Conservation (phyloP, 2,329 filamentous ascomycete genomes). For the Arthroderma uncinatum region DNA sequence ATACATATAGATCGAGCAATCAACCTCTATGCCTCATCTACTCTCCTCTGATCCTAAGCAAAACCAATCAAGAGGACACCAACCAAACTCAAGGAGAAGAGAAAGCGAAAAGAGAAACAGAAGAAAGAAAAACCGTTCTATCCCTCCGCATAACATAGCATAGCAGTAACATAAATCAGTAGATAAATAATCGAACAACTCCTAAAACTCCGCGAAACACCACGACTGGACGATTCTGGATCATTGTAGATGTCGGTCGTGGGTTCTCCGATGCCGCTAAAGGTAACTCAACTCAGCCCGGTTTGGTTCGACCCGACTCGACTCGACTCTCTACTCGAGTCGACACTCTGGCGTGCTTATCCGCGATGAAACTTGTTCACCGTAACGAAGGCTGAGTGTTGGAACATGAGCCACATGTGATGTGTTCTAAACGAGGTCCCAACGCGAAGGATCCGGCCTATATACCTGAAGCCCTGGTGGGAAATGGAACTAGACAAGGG, state of each 20-base stretch:
- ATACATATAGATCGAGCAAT: neutral
- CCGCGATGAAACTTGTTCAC: neutral
- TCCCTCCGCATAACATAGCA: constrained; percentile 2
- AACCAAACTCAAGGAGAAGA: neutral
- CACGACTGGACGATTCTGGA: neutral
- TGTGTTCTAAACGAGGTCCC: neutral
- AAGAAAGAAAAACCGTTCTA: neutral
- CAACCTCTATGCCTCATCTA: neutral
- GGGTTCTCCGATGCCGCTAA: neutral
- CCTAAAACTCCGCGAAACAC: neutral
- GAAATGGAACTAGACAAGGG: neutral
- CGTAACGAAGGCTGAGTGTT: neutral
- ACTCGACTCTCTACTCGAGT: neutral
- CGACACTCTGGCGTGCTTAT: too few relatives aligned
- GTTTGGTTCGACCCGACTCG: neutral
- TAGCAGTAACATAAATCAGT: neutral
- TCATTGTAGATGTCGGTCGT: neutral
- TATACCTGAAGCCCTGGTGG: too few relatives aligned
- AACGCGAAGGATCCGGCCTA: neutral
- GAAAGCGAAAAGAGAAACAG: neutral
- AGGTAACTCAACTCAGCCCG: neutral
- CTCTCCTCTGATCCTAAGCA: too few relatives aligned
- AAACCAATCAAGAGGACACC: neutral
- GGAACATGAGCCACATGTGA: neutral
- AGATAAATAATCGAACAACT: neutral